These are phyloP conservation scores for Lyophyllum shimeji DNA, from an alignment of 768 basidiomycete genomes.

Conservation along the genomic window DNA sequence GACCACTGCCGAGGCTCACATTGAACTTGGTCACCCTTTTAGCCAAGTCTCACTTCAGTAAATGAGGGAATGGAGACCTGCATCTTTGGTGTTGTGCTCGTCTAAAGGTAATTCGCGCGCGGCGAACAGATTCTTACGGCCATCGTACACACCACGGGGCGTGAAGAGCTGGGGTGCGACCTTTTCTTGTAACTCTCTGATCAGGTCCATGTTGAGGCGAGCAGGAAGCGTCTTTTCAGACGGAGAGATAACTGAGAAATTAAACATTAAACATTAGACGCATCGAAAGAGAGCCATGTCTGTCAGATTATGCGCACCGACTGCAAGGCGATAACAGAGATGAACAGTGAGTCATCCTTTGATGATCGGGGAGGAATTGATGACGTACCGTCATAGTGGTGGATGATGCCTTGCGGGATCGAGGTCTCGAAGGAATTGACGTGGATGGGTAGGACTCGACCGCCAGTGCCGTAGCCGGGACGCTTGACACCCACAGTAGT, in stretches of 20 bases:
- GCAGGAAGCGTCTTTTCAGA: conserved; percentile 70
- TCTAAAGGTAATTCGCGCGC: conserved; percentile 61
- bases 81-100: conserved; percentile 50
- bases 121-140: conserved; percentile 74
- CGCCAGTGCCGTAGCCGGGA: conserved; percentile 60
- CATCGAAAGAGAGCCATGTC: not conserved
- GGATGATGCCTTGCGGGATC: conserved; percentile 62
- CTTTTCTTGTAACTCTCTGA: conserved; percentile 57
- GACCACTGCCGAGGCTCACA: conserved; percentile 45
- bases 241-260: conserved; percentile 62
- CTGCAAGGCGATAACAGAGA: conserved; percentile 22
- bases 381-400: conserved; percentile 76
- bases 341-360: not conserved
- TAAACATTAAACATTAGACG: not conserved
- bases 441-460: conserved; percentile 36
- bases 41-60: conserved; percentile 1
- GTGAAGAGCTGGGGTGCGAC: conserved; percentile 68
- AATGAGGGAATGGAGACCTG: conserved; percentile 21
- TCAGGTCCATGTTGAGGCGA: conserved; percentile 68
- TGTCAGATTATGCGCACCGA: conserved; percentile 36
- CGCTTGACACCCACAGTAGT: conserved; percentile 68
- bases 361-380: conserved; percentile 1
- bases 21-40: conserved; percentile 47
- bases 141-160: conserved; percentile 75
- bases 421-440: conserved; percentile 67